Conservation (phyloP, 202 grass and related monocot genomes). For the Saccharum hybrid region DNA sequence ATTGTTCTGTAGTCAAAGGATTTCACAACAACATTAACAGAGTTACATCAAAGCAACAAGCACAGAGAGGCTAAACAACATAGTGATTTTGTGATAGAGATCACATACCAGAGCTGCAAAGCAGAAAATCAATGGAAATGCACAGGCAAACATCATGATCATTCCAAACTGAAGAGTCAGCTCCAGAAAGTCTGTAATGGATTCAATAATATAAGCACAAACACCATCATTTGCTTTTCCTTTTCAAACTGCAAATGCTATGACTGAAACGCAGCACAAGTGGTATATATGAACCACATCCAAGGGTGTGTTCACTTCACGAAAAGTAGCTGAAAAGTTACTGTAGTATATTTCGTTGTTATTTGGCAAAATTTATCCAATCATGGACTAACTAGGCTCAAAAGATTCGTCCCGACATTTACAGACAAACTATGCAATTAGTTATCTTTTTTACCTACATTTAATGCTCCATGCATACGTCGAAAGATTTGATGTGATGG, state of each 20-base stretch:
- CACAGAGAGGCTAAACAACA: not conserved
- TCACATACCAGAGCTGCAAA: conserved; percentile 79
- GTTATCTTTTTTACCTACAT: too few species aligned
- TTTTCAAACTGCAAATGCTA: conserved; percentile 26
- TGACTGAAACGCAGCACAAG: not conserved
- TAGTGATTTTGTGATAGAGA: not conserved
- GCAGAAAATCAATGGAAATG: conserved; percentile 94
- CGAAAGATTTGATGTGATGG: too few species aligned
- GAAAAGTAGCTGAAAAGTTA: too few species aligned
- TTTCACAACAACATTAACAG: conserved; percentile 30
- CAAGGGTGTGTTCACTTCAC: too few species aligned
- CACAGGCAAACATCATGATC: conserved; percentile 99
- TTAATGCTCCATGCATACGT: too few species aligned
- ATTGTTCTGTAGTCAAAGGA: conserved; percentile 70
- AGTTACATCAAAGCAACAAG: conserved; percentile 35
- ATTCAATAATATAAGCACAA: conserved; percentile 43
- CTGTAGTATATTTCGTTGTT: too few species aligned
- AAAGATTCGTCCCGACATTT: too few species aligned
- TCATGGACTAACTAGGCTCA: too few species aligned
- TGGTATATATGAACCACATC: conserved; percentile 21
- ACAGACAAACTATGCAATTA: too few species aligned
- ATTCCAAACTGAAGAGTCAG: conserved; percentile 97
- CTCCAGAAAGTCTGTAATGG: conserved; percentile 80
- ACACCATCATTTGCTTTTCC: not conserved
- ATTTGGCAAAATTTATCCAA: too few species aligned